Evolutionary conservation across 768 basidiomycete genomes (phyloP).

Genomic region (Megacollybia marginata): DNA sequence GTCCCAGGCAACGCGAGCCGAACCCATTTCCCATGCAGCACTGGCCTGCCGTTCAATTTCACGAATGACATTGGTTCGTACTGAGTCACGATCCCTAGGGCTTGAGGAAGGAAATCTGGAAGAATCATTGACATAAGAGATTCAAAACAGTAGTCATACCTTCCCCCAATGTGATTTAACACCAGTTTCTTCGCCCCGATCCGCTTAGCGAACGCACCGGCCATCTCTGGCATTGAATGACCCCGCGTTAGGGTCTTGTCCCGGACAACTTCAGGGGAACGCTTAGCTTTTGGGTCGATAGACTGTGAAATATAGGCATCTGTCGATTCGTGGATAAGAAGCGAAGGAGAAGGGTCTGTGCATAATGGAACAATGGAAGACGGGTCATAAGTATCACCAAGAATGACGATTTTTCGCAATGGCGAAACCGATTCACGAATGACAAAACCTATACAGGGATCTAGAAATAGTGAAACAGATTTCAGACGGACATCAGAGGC

Average conservation of each 20-base stretch:
- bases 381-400: conserved; percentile 74
- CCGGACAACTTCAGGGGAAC: conserved; percentile 32
- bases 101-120: conserved; percentile 49
- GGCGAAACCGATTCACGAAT: conserved; percentile 48
- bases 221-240: conserved; percentile 75
- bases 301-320: conserved; percentile 59
- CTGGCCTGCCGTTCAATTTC: conserved; percentile 63
- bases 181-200: conserved; percentile 56
- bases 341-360: conserved; percentile 37
- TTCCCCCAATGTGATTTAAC: conserved; percentile 71
- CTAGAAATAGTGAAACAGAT: conserved; percentile 25
- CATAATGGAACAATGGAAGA: conserved; percentile 52
- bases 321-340: conserved; percentile 85
- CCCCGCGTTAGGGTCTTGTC: conserved; percentile 56
- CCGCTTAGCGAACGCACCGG: conserved; percentile 62
- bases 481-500: conserved; percentile 8
- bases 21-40: conserved; percentile 44
- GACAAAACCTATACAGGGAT: conserved; percentile 75
- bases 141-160: conserved; percentile 31
- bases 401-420: conserved; percentile 59
- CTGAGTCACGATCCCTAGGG: conserved; percentile 20
- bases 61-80: conserved; percentile 38
- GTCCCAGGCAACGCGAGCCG: conserved; percentile 49
- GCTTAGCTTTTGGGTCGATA: conserved; percentile 42
- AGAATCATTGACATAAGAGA: background rate